Percentiles rank a stretch among this genome's conserved stretches.
Conservation (phyloP, 2,329 filamentous ascomycete species). For the Tolypocladium guangdongense region DNA sequence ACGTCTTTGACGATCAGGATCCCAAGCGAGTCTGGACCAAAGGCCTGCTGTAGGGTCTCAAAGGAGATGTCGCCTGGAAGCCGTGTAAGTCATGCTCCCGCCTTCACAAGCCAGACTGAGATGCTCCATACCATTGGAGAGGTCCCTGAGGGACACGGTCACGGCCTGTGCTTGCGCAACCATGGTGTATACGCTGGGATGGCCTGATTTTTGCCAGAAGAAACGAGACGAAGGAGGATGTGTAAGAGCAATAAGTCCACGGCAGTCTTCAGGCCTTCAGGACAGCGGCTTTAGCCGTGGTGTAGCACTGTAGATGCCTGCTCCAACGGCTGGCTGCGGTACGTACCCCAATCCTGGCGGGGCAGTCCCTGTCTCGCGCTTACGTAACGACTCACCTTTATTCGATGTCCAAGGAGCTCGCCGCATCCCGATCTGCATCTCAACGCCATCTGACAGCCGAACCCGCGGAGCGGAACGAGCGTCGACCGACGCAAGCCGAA, state of each 20-base stretch:
- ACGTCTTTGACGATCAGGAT: slow-evolving; percentile 91
- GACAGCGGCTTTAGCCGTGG: background rate
- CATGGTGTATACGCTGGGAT: slow-evolving; percentile 21
- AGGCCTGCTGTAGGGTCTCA: slow-evolving; percentile 62
- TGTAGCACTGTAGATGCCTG: background rate
- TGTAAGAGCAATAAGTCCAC: background rate
- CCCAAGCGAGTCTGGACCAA: slow-evolving; percentile 81
- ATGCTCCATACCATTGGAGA: slow-evolving; percentile 39
- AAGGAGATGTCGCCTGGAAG: slow-evolving; percentile 53
- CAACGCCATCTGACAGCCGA: background rate
- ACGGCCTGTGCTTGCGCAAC: slow-evolving; percentile 41
- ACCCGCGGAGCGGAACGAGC: background rate
- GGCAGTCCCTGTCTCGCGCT: slow-evolving; percentile 1
- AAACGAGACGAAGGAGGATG: background rate
- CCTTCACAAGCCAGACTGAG: background rate
- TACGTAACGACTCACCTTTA: slow-evolving; percentile 16
- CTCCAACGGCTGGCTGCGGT: background rate
- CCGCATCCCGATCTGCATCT: slow-evolving; percentile 14
- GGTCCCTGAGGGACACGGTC: slow-evolving; percentile 50
- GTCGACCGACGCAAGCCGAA: slow-evolving; percentile 3
- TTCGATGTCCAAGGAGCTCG: slow-evolving; percentile 18
- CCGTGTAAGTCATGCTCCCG: background rate
- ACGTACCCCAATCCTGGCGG: no score
- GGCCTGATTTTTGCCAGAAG: background rate
- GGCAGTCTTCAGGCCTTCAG: no score